phyloP scores from a whole-genome alignment of 495 filamentous ascomycete genomes.

The Podospora pseudopauciseta region DNA sequence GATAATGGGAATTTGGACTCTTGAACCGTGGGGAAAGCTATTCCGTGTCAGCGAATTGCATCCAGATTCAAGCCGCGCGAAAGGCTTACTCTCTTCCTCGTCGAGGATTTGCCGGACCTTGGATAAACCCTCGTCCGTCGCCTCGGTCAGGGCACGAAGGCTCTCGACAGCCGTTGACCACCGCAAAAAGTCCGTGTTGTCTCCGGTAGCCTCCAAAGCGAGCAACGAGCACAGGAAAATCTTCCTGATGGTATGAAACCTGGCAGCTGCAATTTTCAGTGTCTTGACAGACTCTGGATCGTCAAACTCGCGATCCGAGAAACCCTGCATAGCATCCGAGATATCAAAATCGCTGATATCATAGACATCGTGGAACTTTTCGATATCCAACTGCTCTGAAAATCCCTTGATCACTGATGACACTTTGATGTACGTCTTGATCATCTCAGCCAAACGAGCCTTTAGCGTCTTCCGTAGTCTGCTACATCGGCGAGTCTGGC shows the following conservation, averaged over 20 bases:
- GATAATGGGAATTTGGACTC: constrained; percentile 68
- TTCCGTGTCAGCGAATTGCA: background rate
- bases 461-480: constrained; percentile 72
- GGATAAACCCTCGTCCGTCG: constrained; percentile 54
- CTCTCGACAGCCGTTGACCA: constrained; percentile 79
- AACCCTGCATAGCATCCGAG: constrained; percentile 58
- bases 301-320: constrained; percentile 60
- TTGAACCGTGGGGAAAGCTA: constrained; percentile 38
- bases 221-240: constrained; percentile 81
- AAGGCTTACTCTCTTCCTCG: constrained; percentile 74
- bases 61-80: background rate
- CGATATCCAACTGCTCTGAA: constrained; percentile 72
- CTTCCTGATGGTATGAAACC: constrained; percentile 75
- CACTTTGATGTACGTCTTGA: constrained; percentile 65
- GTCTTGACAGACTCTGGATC: constrained; percentile 74
- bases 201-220: constrained; percentile 81
- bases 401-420: constrained; percentile 64
- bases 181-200: constrained; percentile 69
- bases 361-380: constrained; percentile 89
- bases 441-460: constrained; percentile 62
- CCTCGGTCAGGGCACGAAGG: constrained; percentile 58
- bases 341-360: constrained; percentile 80
- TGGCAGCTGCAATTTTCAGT: constrained; percentile 73
- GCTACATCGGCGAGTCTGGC: constrained; percentile 72
- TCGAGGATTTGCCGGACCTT: constrained; percentile 64